Evolutionary conservation across 2,329 filamentous ascomycete genomes (phyloP).

Genomic region (Colletotrichum sp.): DNA sequence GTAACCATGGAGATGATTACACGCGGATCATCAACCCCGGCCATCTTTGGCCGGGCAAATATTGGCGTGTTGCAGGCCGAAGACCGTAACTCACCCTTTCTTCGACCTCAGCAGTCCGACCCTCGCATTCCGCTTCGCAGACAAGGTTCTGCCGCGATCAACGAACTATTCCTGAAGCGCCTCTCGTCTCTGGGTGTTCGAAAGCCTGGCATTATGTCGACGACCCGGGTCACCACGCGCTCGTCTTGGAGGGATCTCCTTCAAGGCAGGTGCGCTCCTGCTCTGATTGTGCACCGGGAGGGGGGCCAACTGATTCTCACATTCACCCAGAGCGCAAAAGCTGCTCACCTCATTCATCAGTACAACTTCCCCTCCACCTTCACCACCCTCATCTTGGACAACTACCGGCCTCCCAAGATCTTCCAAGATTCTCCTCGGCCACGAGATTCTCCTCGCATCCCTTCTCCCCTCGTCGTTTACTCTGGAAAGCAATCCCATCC

Average conservation of each 20-base stretch:
- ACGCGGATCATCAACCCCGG: neutral
- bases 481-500: neutral
- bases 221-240: neutral
- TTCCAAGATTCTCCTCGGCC: neutral
- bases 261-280: neutral
- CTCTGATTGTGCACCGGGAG: neutral
- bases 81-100: neutral
- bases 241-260: neutral
- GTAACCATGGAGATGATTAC: neutral
- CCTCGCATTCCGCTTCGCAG: neutral
- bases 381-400: neutral
- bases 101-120: neutral
- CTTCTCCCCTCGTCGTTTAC: neutral
- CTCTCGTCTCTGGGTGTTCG: neutral
- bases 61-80: neutral
- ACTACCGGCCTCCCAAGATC: neutral
- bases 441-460: neutral
- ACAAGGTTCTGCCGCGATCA: neutral
- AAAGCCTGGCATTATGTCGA: accelerated
- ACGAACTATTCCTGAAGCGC: accelerated
- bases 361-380: neutral
- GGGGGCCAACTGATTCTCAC: neutral
- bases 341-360: neutral
- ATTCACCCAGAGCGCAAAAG: neutral
- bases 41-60: neutral